A percentile compares a stretch with the other conserved stretches of the same genome.
These are phyloP conservation scores for Nakazawaea ishiwadae DNA, from an alignment of 805 yeast species.

Conservation along the genomic window DNA sequence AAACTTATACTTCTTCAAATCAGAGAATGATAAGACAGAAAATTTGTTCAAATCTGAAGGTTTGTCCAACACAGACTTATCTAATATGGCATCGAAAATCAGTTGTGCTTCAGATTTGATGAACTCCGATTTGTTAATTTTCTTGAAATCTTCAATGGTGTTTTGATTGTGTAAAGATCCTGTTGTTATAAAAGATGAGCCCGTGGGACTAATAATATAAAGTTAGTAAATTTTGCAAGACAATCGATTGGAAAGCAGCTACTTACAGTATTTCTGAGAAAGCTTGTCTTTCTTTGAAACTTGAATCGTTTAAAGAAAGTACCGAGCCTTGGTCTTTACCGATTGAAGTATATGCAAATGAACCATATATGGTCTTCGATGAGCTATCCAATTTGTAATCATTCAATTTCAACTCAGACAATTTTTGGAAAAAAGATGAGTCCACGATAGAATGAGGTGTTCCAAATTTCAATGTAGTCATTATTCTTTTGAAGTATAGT, in stretches of 20 bases:
- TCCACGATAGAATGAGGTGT: constrained; percentile 74
- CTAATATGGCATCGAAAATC: constrained; percentile 23
- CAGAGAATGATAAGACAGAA: constrained; percentile 68
- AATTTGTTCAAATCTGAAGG: constrained; percentile 41
- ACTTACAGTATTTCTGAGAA: constrained; percentile 18
- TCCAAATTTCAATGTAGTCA: constrained; percentile 29
- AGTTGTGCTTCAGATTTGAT: constrained; percentile 37
- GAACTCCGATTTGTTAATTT: constrained; percentile 55
- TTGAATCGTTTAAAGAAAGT: constrained; percentile 23
- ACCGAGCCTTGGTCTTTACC: constrained; percentile 26
- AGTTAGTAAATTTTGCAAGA: constrained; percentile 5
- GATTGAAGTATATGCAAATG: constrained; percentile 24
- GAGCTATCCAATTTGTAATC: constrained; percentile 60
- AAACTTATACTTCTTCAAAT: constrained; percentile 81
- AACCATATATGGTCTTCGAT: constrained; percentile 37
- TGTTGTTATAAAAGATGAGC: constrained; percentile 19
- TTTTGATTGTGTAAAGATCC: constrained; percentile 58
- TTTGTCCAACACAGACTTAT: constrained; percentile 29
- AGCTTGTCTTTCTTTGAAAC: constrained; percentile 23
- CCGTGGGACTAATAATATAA: constrained; percentile 1
- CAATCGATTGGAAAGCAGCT: no score
- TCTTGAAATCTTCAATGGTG: constrained; percentile 82
- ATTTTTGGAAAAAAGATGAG: constrained; percentile 76
- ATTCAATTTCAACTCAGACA: constrained; percentile 71
- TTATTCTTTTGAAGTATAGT: neutral